A percentile compares a stretch with the other conserved stretches of the same genome.
phyloP scores from a whole-genome alignment of 805 yeast species.

The Nakazawaea ernobii region DNA sequence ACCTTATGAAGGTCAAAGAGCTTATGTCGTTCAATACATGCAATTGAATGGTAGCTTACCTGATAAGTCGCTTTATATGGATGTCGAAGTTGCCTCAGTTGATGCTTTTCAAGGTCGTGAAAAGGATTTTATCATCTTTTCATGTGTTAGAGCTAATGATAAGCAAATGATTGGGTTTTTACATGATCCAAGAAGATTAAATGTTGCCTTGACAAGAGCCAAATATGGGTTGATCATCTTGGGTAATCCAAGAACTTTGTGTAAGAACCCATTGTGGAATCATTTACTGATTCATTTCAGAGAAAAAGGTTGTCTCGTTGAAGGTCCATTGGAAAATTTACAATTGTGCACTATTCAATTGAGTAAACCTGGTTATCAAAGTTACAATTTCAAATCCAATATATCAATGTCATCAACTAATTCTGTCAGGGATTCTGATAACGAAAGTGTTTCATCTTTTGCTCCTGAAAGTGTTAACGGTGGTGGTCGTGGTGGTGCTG shows the following conservation, averaged over 20 bases:
- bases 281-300: slow-evolving; percentile 71
- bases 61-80: slow-evolving; percentile 56
- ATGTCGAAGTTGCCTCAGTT: slow-evolving; percentile 82
- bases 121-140: slow-evolving; percentile 44
- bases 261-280: slow-evolving; percentile 72
- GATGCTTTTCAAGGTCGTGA: slow-evolving; percentile 61
- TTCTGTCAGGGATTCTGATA: slow-evolving; percentile 26
- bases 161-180: slow-evolving; percentile 74
- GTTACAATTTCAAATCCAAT: neutral
- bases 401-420: slow-evolving; percentile 13
- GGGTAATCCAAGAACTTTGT: slow-evolving; percentile 79
- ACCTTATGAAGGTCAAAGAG: slow-evolving; percentile 92
- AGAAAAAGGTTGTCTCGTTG: slow-evolving; percentile 83
- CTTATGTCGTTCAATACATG: slow-evolving; percentile 75
- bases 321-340: slow-evolving; percentile 78
- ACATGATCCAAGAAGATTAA: slow-evolving; percentile 78
- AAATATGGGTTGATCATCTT: slow-evolving; percentile 72
- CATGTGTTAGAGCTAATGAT: slow-evolving; percentile 63
- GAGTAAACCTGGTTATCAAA: slow-evolving; percentile 20
- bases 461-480: slow-evolving; percentile 22
- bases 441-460: slow-evolving; percentile 33
- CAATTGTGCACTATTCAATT: slow-evolving; percentile 64
- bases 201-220: slow-evolving; percentile 88
- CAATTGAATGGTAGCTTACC: slow-evolving; percentile 57
- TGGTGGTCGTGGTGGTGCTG: slow-evolving; percentile 7